Conservation (phyloP, 1,139 yeast genomes). For the Yamadazyma songkhlaensis region DNA sequence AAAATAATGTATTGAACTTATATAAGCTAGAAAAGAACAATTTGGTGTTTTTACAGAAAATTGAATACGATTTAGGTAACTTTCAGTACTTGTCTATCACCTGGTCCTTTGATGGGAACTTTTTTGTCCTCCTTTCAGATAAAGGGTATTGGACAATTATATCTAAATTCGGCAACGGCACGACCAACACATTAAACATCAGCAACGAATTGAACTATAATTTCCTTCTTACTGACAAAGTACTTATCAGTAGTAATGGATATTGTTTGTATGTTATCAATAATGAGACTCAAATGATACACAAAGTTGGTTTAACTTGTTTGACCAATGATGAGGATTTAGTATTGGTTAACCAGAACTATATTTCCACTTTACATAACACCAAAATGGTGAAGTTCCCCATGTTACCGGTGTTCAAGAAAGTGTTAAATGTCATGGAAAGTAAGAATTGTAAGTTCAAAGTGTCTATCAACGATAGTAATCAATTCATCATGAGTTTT, state of each 20-base stretch:
- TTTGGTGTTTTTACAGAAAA: conserved; percentile 7
- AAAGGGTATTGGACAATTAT: conserved; percentile 32
- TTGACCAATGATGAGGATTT: conserved; percentile 15
- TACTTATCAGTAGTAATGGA: conserved; percentile 28
- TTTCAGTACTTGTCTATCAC: conserved; percentile 6
- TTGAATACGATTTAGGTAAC: conserved; percentile 6
- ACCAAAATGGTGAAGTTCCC: conserved; percentile 26
- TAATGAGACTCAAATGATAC: conserved; percentile 18
- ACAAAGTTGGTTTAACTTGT: conserved; percentile 21
- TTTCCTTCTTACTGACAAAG: conserved; percentile 22
- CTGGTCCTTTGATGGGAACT: conserved; percentile 42
- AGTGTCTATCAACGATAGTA: conserved; percentile 20
- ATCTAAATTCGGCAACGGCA: conserved; percentile 35
- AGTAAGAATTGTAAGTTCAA: conserved; percentile 11
- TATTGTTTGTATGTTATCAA: conserved; percentile 22
- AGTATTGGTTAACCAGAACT: conserved; percentile 25
- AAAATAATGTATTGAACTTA: conserved; percentile 6
- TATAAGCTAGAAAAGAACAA: conserved; percentile 6
- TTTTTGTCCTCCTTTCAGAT: conserved; percentile 22
- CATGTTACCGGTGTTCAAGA: conserved; percentile 29
- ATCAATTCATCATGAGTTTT: conserved; percentile 32
- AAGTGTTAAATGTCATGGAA: conserved; percentile 22
- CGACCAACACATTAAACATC: conserved; percentile 27
- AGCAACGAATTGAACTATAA: conserved; percentile 24
- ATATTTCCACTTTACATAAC: conserved; percentile 22